A percentile compares a stretch with the other conserved stretches of the same genome.
Evolutionary conservation across 1,284 basidiomycete genomes (phyloP).

Genomic region (Cerioporus squamosus): DNA sequence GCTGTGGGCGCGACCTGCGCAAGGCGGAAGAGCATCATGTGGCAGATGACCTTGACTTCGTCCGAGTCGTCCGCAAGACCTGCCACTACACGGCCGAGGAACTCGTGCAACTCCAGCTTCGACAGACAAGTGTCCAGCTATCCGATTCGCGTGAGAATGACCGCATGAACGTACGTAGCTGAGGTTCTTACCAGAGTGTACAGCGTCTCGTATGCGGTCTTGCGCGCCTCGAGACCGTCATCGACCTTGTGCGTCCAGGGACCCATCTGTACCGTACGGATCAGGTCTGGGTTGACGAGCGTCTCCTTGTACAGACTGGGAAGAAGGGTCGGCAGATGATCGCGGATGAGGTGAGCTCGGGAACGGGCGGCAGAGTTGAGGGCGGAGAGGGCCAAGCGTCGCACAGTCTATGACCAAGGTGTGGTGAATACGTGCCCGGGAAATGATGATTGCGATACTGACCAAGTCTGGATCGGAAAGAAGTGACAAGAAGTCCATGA

Average conservation of each 20-base stretch:
- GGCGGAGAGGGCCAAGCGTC: constrained; percentile 84
- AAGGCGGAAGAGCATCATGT: constrained; percentile 94
- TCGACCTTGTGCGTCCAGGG: constrained; percentile 97
- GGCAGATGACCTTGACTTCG: constrained; percentile 96
- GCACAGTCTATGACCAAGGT: constrained; percentile 66
- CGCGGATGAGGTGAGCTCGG: constrained; percentile 89
- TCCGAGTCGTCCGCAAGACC: constrained; percentile 91
- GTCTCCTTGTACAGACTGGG: constrained; percentile 90
- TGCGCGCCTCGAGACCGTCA: constrained; percentile 91
- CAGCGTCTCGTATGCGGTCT: constrained; percentile 97
- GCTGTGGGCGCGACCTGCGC: constrained; percentile 84
- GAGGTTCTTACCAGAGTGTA: constrained; percentile 79
- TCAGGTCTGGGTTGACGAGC: constrained; percentile 77
- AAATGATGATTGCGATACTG: constrained; percentile 28
- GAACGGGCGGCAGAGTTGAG: constrained; percentile 95
- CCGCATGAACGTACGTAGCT: neutral
- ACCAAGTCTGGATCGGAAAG: constrained; percentile 89
- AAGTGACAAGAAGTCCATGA: constrained; percentile 90
- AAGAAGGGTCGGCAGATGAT: constrained; percentile 79
- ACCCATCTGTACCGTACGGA: constrained; percentile 96
- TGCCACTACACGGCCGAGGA: constrained; percentile 81
- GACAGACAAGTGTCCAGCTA: constrained; percentile 89
- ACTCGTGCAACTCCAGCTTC: constrained; percentile 85
- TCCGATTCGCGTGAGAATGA: constrained; percentile 7
- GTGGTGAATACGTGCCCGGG: neutral